These are phyloP conservation scores for Thraustochytrium sp. DNA, from an alignment of 352 stramenopile genomes.

Conservation along the genomic window DNA sequence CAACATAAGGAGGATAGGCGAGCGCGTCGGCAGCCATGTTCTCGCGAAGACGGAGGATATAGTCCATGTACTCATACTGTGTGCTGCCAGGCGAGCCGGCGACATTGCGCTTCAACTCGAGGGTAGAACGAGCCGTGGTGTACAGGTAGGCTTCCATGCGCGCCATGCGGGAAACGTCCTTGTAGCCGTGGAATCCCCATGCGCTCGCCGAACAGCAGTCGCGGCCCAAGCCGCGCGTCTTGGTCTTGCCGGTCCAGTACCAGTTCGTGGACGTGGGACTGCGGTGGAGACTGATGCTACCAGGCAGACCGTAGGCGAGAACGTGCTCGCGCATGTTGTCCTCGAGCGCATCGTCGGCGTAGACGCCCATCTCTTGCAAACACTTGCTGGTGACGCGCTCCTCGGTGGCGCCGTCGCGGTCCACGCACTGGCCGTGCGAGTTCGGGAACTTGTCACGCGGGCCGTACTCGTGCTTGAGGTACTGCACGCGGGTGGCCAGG, in stretches of 20 bases:
- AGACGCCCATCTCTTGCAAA: constrained; percentile 12
- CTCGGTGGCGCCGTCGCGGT: constrained; percentile 38
- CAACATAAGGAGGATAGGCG: no score
- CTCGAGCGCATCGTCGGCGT: constrained; percentile 31
- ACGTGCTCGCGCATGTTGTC: background rate
- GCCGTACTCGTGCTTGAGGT: constrained; percentile 25
- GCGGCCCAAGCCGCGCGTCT: background rate
- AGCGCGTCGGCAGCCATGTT: no score
- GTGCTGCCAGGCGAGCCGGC: background rate
- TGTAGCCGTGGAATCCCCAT: constrained; percentile 31
- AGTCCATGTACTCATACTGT: no score
- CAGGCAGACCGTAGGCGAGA: background rate
- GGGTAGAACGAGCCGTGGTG: background rate
- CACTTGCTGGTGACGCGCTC: constrained; percentile 39
- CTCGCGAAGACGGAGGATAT: no score
- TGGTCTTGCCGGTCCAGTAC: constrained; percentile 20
- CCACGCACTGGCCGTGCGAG: constrained; percentile 34
- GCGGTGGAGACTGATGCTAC: background rate
- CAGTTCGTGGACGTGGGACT: constrained; percentile 4
- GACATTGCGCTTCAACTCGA: background rate
- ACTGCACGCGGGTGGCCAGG: background rate
- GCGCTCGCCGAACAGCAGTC: background rate
- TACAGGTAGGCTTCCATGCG: background rate
- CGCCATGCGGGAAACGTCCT: background rate
- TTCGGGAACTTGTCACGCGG: constrained; percentile 17